A percentile compares a stretch with the other conserved stretches of the same genome.
Conservation (phyloP, 495 filamentous ascomycete species). For the Podospora australis region DNA sequence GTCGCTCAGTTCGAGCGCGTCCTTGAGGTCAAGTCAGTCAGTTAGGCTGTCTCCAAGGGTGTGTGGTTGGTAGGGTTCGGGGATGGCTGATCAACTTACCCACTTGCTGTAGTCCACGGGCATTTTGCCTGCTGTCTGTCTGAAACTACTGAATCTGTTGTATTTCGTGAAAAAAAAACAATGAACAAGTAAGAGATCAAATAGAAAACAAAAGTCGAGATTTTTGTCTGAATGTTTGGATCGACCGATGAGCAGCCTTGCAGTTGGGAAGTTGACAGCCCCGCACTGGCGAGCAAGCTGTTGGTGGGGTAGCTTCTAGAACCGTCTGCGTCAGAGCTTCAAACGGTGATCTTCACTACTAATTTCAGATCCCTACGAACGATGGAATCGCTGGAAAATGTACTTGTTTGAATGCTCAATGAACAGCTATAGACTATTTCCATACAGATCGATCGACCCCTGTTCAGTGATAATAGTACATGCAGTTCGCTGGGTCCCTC, state of each 20-base stretch:
- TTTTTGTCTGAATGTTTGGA: not conserved
- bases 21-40: constrained; percentile 38
- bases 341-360: too few relatives aligned
- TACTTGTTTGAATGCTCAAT: too few relatives aligned
- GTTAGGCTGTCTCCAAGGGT: not conserved
- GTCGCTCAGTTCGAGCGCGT: constrained; percentile 89
- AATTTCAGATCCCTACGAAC: too few relatives aligned
- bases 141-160: not conserved
- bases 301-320: constrained; percentile 18
- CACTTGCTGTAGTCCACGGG: constrained; percentile 95
- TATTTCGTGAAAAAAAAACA: not conserved
- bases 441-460: too few relatives aligned
- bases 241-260: not conserved
- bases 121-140: constrained; percentile 47
- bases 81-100: constrained; percentile 37
- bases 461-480: too few relatives aligned
- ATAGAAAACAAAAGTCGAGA: not conserved
- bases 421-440: too few relatives aligned
- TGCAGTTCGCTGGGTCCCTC: too few relatives aligned
- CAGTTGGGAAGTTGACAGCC: not conserved
- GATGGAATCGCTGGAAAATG: too few relatives aligned
- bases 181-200: not conserved
- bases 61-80: not conserved
- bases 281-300: not conserved
- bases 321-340: constrained; percentile 2